These are phyloP conservation scores for Acer negundo DNA, from an alignment of 345 rosid species.

Conservation along the genomic window DNA sequence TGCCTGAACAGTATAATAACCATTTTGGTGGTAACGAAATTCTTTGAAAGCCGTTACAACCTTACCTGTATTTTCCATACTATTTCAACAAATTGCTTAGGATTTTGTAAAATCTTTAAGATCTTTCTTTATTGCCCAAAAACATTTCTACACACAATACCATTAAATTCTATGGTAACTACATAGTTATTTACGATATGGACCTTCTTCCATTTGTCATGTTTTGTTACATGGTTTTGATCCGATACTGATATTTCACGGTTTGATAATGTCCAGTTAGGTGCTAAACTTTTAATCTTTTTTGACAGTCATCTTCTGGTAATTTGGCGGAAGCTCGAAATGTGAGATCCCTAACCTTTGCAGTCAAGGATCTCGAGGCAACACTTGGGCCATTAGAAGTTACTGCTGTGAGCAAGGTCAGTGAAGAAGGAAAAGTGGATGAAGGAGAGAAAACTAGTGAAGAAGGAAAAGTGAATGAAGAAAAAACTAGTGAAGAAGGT, in stretches of 20 bases:
- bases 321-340: slow-evolving; percentile 46
- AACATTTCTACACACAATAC: background rate
- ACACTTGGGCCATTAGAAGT: slow-evolving; percentile 58
- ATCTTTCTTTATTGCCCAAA: background rate
- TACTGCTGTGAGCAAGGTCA: slow-evolving; percentile 7
- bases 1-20: background rate
- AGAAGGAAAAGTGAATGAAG: slow-evolving; percentile 16
- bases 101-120: background rate
- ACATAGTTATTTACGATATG: background rate
- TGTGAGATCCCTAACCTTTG: slow-evolving; percentile 54
- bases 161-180: background rate
- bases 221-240: background rate
- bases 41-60: background rate
- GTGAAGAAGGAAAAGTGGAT: slow-evolving; percentile 7
- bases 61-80: background rate
- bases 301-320: slow-evolving; percentile 49
- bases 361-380: slow-evolving; percentile 67
- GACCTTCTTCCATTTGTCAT: background rate
- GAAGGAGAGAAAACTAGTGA: background rate
- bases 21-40: background rate
- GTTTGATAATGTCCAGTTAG: slow-evolving; percentile 14
- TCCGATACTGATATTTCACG: background rate
- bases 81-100: background rate
- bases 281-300: slow-evolving; percentile 1
- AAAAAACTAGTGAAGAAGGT: slow-evolving; percentile 5